phyloP scores from a whole-genome alignment of 495 filamentous ascomycete species.

The Tuber borchii region DNA sequence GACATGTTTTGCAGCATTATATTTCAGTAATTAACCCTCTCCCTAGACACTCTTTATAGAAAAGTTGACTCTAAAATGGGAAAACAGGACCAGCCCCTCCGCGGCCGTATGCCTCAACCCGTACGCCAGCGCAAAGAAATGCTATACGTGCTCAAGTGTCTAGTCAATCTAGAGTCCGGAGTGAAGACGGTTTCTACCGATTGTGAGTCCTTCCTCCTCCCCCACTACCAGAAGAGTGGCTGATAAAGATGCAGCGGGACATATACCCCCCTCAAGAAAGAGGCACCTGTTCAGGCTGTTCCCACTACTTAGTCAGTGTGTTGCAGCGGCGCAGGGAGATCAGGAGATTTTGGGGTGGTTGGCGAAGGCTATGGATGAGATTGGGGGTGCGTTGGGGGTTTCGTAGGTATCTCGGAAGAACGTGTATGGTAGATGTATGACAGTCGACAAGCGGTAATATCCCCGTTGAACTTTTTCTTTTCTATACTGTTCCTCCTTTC shows the following conservation, averaged over 20 bases:
- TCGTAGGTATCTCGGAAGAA: background rate
- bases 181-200: slow-evolving; percentile 54
- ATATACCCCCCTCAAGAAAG: slow-evolving; percentile 46
- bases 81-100: slow-evolving; percentile 69
- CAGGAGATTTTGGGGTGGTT: slow-evolving; percentile 55
- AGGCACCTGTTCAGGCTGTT: slow-evolving; percentile 73
- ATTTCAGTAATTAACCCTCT: slow-evolving; percentile 50
- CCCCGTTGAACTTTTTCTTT: background rate
- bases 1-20: slow-evolving; percentile 70
- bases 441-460: background rate
- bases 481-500: background rate
- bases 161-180: slow-evolving; percentile 63
- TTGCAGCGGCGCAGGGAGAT: slow-evolving; percentile 61
- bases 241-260: slow-evolving; percentile 4
- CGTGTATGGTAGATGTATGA: background rate
- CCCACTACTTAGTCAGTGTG: slow-evolving; percentile 65
- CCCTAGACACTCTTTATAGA: background rate
- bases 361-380: slow-evolving; percentile 56
- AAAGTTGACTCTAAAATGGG: background rate
- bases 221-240: background rate
- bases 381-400: slow-evolving; percentile 61
- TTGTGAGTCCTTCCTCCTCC: slow-evolving; percentile 15
- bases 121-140: slow-evolving; percentile 71
- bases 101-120: slow-evolving; percentile 89
- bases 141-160: slow-evolving; percentile 57